These are phyloP conservation scores for Mycena floridula DNA, from an alignment of 768 basidiomycete genomes.

Conservation along the genomic window DNA sequence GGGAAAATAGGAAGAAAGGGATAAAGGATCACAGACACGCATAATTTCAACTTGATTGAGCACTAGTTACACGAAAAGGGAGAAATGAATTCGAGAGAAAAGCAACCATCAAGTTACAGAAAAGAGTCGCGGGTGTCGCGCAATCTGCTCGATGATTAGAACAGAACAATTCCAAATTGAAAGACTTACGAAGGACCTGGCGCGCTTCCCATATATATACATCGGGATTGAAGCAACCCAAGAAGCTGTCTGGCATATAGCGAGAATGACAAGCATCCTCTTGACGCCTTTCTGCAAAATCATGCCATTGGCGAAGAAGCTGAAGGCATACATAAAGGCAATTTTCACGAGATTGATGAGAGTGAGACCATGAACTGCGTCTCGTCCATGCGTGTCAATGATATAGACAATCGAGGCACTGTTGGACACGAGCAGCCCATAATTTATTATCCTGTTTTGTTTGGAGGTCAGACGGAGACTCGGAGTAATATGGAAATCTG, in stretches of 20 bases:
- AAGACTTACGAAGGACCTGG: constrained; percentile 32
- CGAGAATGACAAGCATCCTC: constrained; percentile 32
- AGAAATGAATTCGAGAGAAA: no score
- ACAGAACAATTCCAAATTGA: no score
- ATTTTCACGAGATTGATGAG: constrained; percentile 38
- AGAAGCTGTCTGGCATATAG: constrained; percentile 32
- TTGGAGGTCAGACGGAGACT: no score
- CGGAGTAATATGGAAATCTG: constrained; percentile 13
- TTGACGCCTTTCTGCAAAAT: constrained; percentile 30
- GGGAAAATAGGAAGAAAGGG: no score
- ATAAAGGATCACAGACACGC: no score
- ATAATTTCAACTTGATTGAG: no score
- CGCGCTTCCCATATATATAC: constrained; percentile 39
- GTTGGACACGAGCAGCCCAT: no score
- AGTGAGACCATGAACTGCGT: constrained; percentile 35
- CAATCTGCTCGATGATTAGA: no score
- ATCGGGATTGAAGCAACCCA: constrained; percentile 36
- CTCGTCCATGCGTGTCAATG: constrained; percentile 34
- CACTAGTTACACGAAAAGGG: no score
- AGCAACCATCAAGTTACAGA: no score
- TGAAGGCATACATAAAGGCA: constrained; percentile 37
- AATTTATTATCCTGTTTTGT: no score
- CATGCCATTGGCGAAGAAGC: constrained; percentile 39
- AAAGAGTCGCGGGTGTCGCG: no score
- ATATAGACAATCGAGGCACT: constrained; percentile 37